A percentile compares a stretch with the other conserved stretches of the same genome.
Evolutionary conservation across 768 basidiomycete genomes (phyloP).

Genomic region (Termitomyces sp.): DNA sequence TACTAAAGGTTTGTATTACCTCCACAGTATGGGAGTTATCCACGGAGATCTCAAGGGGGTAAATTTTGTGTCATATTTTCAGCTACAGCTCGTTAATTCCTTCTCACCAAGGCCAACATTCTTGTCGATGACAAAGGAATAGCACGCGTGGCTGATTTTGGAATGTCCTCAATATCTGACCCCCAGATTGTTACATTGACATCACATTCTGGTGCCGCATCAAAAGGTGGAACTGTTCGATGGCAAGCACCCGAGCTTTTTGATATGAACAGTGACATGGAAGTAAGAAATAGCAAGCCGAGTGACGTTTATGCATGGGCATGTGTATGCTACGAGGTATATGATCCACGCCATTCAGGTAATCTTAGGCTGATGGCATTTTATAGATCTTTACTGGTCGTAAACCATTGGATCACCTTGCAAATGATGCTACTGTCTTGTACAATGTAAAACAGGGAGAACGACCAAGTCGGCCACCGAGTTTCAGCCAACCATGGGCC

Average conservation of each 20-base stretch:
- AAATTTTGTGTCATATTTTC: no score
- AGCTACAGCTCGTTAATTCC: neutral
- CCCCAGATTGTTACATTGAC: neutral
- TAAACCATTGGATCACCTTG: neutral
- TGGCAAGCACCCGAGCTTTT: neutral
- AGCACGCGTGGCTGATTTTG: no score
- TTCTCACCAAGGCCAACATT: neutral
- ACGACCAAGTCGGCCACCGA: neutral
- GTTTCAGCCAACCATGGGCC: neutral
- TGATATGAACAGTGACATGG: neutral
- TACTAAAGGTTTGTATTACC: neutral
- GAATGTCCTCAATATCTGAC: neutral
- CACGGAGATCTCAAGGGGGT: no score
- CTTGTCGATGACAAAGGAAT: neutral
- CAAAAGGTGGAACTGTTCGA: no score
- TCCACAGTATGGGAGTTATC: neutral
- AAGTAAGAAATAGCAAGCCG: neutral
- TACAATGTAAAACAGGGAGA: neutral
- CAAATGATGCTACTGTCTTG: no score
- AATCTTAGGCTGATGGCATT: no score
- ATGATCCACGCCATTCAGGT: no score
- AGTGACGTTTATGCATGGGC: neutral
- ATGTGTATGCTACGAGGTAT: neutral
- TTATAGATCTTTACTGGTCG: neutral
- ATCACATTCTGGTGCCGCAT: no score